Conservation (phyloP, 495 filamentous ascomycete genomes). For the Talaromyces proteolyticus region DNA sequence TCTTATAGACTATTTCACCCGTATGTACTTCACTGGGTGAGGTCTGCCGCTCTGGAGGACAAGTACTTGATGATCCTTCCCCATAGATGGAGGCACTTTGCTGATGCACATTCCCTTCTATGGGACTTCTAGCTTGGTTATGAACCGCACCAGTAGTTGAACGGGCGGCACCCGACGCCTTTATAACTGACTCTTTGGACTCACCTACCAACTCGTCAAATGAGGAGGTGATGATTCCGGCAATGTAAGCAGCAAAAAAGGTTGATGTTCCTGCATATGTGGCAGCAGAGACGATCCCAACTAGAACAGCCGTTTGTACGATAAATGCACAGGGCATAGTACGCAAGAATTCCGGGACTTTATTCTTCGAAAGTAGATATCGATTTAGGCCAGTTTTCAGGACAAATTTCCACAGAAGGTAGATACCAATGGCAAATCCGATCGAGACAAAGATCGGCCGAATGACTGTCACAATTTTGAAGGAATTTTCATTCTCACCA, state of each 20-base stretch:
- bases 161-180: no score
- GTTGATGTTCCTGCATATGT: conserved; percentile 62
- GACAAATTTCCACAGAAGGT: conserved; percentile 38
- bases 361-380: background rate
- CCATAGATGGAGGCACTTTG: no score
- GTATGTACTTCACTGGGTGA: conserved; percentile 11
- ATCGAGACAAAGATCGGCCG: conserved; percentile 54
- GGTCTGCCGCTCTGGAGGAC: background rate
- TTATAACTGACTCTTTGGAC: background rate
- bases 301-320: conserved; percentile 36
- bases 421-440: conserved; percentile 43
- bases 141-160: background rate
- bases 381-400: conserved; percentile 28
- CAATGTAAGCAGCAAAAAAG: conserved; percentile 65
- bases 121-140: background rate
- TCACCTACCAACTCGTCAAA: conserved; percentile 26
- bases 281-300: conserved; percentile 50
- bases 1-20: conserved; percentile 42
- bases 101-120: background rate
- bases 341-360: conserved; percentile 10
- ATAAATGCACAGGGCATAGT: conserved; percentile 28
- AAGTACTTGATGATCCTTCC: background rate
- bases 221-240: conserved; percentile 55
- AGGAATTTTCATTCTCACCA: conserved; percentile 20
- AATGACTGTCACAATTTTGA: conserved; percentile 42